phyloP scores from a whole-genome alignment of 2,329 filamentous ascomycete genomes.

The Alternaria infectoria region DNA sequence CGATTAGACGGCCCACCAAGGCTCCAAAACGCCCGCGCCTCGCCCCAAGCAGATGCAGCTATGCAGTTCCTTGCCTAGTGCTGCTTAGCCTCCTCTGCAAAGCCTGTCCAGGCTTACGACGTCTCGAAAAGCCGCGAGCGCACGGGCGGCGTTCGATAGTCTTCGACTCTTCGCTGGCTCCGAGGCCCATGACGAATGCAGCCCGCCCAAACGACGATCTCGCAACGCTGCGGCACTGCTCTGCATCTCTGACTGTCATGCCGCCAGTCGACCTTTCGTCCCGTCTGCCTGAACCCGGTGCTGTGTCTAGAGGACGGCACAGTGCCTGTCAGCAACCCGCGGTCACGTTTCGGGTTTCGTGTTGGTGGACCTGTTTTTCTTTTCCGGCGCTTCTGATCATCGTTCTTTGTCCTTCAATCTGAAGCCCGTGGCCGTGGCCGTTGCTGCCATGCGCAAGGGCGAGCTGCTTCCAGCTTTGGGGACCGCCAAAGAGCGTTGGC shows the following conservation, averaged over 20 bases:
- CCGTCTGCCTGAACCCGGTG: slow-evolving; percentile 34
- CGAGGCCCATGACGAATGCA: slow-evolving; percentile 43
- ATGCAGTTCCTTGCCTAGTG: slow-evolving; percentile 27
- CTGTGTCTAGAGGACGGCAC: slow-evolving; percentile 26
- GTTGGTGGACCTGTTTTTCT: slow-evolving; percentile 29
- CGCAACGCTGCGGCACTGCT: slow-evolving; percentile 38
- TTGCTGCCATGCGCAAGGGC: slow-evolving; percentile 23
- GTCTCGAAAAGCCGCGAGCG: slow-evolving; percentile 34
- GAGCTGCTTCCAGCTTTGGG: slow-evolving; percentile 34
- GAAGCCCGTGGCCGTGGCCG: slow-evolving; percentile 2
- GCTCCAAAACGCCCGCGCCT: slow-evolving; percentile 32
- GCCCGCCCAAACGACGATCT: slow-evolving; percentile 39
- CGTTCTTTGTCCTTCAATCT: slow-evolving; percentile 23
- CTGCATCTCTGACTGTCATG: slow-evolving; percentile 41
- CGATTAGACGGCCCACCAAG: slow-evolving; percentile 8
- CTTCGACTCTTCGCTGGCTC: slow-evolving; percentile 32
- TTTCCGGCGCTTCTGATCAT: slow-evolving; percentile 22
- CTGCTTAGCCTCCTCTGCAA: slow-evolving; percentile 13
- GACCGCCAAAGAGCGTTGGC: slow-evolving; percentile 37
- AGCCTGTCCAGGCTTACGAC: slow-evolving; percentile 42
- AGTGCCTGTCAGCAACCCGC: slow-evolving; percentile 24
- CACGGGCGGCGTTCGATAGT: slow-evolving; percentile 45
- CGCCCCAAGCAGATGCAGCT: slow-evolving; percentile 31
- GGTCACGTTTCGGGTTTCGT: slow-evolving; percentile 45
- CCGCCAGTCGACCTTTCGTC: slow-evolving; percentile 28